Evolutionary conservation across 805 yeast genomes (phyloP).

Genomic region (Komagataella phaffii): DNA sequence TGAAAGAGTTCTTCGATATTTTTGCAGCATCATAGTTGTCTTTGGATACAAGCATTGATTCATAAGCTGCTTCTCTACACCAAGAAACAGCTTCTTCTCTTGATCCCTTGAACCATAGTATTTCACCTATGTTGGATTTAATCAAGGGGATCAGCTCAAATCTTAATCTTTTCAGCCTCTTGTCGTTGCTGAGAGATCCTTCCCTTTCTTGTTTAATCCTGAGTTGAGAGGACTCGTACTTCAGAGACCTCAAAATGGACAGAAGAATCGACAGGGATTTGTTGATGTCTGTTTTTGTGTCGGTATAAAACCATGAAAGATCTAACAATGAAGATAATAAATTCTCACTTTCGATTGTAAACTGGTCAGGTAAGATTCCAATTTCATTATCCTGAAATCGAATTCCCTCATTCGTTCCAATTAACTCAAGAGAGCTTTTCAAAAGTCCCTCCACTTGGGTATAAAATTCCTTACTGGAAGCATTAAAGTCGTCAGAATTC

Average conservation of each 20-base stretch:
- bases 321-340: constrained; percentile 17
- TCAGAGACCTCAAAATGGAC: constrained; percentile 17
- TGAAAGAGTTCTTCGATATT: constrained; percentile 22
- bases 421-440: background rate
- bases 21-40: constrained; percentile 22
- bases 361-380: background rate
- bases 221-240: constrained; percentile 9
- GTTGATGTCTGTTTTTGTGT: constrained; percentile 11
- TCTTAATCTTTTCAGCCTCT: constrained; percentile 12
- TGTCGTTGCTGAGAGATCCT: constrained; percentile 6
- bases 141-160: constrained; percentile 21
- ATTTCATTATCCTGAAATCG: background rate
- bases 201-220: constrained; percentile 6
- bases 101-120: constrained; percentile 22
- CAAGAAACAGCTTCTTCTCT: constrained; percentile 22
- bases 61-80: constrained; percentile 23
- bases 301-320: constrained; percentile 14
- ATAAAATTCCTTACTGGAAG: background rate
- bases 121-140: constrained; percentile 27
- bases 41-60: constrained; percentile 15
- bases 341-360: constrained; percentile 5
- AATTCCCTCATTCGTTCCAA: background rate
- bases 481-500: background rate
- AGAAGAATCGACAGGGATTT: constrained; percentile 21
- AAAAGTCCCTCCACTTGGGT: background rate